These are phyloP conservation scores for Paecilomyces variotii DNA, from an alignment of 2,329 filamentous ascomycete genomes.

Conservation along the genomic window DNA sequence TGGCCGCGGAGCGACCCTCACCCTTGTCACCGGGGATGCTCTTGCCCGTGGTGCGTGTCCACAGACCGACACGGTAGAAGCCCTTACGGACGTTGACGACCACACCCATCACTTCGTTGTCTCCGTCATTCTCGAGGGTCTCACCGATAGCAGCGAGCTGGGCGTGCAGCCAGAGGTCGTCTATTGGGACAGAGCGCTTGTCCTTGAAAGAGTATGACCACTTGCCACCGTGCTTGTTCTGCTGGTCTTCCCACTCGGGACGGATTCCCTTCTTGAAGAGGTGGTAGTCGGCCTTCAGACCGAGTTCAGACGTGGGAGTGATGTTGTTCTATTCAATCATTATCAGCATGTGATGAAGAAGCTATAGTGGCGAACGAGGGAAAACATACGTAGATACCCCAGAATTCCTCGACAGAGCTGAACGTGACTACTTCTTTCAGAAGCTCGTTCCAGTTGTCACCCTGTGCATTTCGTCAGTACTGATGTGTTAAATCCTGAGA, in stretches of 20 bases:
- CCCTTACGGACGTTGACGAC: slow-evolving; percentile 98
- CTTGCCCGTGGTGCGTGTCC: slow-evolving; percentile 92
- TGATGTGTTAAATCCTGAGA: background rate
- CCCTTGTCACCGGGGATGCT: slow-evolving; percentile 67
- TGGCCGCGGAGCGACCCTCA: slow-evolving; percentile 66
- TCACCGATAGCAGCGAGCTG: slow-evolving; percentile 96
- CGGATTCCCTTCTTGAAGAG: slow-evolving; percentile 97
- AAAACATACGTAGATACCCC: slow-evolving; percentile 88
- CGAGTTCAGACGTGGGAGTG: slow-evolving; percentile 86
- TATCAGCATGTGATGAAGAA: background rate
- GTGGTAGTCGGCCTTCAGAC: slow-evolving; percentile 97
- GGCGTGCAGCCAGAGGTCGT: slow-evolving; percentile 92
- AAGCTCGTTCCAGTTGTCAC: slow-evolving; percentile 97
- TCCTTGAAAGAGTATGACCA: slow-evolving; percentile 99
- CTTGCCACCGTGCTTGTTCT: slow-evolving; percentile 99
- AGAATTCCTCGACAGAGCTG: slow-evolving; percentile 98
- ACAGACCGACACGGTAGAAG: slow-evolving; percentile 95
- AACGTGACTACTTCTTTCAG: slow-evolving; percentile 98
- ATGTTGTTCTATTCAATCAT: slow-evolving; percentile 76
- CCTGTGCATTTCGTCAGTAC: slow-evolving; percentile 44
- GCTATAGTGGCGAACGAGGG: background rate
- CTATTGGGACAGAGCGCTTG: slow-evolving; percentile 83
- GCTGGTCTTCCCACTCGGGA: slow-evolving; percentile 95
- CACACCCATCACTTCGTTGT: slow-evolving; percentile 98
- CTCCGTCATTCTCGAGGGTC: slow-evolving; percentile 85